Evolutionary conservation across 2,329 filamentous ascomycete species (phyloP), one percentile per base, ranked within the genome.

Genomic region (Pyrenophora teres): DNA sequence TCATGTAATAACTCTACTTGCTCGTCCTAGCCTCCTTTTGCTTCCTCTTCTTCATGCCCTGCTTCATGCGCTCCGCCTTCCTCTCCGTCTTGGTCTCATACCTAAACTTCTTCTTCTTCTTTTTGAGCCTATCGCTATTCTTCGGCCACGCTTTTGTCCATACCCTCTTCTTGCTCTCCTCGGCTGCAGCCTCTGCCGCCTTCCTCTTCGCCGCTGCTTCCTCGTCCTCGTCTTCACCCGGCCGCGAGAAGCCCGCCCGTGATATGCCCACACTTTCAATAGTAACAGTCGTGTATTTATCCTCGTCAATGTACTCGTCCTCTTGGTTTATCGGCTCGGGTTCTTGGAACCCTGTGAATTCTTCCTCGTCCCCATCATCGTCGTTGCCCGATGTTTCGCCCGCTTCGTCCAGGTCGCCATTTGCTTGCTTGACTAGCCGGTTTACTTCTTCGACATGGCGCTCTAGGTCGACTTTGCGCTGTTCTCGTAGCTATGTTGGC

Each of bases 291-390:
- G 94, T 97, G 72, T 91, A 97, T 70, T 89, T 89, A 73, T 97
- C 93, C 72, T 97, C 94, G 73, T 99, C 94, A 60, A 97, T 84
- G 76, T 97, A 99, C 73, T 97, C 92, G 62, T 93, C 92, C 71
- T 96, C 89, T 62, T 90, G 86, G 69, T 95, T 87, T 38, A 94
- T 74, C 6, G 77, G 76, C 18, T 85, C 80, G 41, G 51, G 71
- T 60, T 88, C 86, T 32, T 55, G 51, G 43, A 63, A 62, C n/a
- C 62, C 56, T n/a, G 40, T 50, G 45, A 62, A 56, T 23, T 59
- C 58, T 30, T 88, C 89, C 44, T 80, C 83, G 1, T 77, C 76
- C 40, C 74, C 74, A 13, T 35, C 23, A 1, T 79, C 72, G 4
- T 72, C 62, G n/a, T 32, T 21, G 42, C 74, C 74, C 19, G 44